phyloP scores from a whole-genome alignment of 345 rosid genomes.

The Arabis alpina region DNA sequence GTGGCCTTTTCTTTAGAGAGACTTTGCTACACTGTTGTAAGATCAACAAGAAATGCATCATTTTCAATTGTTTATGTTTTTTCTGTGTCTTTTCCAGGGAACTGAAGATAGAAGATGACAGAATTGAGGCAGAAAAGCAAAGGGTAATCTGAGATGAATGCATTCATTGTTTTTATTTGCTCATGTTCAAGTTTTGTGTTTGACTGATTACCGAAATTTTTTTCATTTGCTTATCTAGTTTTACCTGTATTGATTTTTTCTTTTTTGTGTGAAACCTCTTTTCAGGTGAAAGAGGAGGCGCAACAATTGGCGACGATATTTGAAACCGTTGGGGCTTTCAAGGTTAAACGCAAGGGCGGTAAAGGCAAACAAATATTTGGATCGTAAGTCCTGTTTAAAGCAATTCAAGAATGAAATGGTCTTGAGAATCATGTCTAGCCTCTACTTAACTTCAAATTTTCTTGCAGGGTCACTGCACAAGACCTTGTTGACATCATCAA shows the following conservation, averaged over 20 bases:
- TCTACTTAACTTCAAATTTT: conserved; percentile 27
- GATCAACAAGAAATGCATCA: background rate
- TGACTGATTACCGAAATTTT: background rate
- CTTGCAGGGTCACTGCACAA: conserved; percentile 87
- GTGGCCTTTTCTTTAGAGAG: background rate
- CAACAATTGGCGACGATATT: conserved; percentile 77
- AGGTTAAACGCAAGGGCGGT: conserved; percentile 95
- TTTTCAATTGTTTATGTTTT: background rate
- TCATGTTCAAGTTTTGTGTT: conserved; percentile 19
- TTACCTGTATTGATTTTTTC: conserved; percentile 1
- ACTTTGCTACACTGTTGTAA: background rate
- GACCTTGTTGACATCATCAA: conserved; percentile 92
- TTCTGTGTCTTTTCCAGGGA: conserved; percentile 50
- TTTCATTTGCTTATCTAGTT: background rate
- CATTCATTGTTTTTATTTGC: conserved; percentile 4
- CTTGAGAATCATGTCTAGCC: conserved; percentile 27
- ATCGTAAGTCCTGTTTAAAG: conserved; percentile 53
- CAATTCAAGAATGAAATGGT: background rate
- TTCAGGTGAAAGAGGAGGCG: conserved; percentile 95
- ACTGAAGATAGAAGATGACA: conserved; percentile 79
- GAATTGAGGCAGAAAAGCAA: conserved; percentile 89
- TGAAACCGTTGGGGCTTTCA: conserved; percentile 91
- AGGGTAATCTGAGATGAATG: conserved; percentile 59
- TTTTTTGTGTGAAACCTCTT: conserved; percentile 5
- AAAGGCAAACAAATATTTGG: conserved; percentile 91